A percentile compares a stretch with the other conserved stretches of the same genome.
Evolutionary conservation across 805 yeast genomes (phyloP).

Genomic region (Metschnikowia lochheadii): DNA sequence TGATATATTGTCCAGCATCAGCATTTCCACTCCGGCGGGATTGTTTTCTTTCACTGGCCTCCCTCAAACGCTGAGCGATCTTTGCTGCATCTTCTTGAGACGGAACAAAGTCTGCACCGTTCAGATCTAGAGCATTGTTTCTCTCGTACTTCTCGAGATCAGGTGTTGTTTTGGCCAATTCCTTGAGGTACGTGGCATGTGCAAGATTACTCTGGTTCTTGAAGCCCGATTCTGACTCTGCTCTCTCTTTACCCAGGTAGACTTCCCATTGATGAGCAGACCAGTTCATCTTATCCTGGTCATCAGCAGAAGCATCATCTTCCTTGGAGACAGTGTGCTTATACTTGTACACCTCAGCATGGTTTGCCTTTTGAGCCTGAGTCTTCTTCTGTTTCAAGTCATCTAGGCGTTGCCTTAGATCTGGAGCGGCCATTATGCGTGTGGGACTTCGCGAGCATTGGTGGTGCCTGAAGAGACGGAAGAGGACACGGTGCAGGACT

Average conservation of each 20-base stretch:
- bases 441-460: neutral
- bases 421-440: neutral
- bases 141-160: conserved; percentile 41
- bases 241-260: conserved; percentile 17
- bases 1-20: conserved; percentile 46
- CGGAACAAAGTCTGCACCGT: neutral
- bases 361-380: conserved; percentile 8
- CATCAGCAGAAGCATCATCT: neutral
- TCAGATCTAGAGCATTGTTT: neutral
- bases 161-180: conserved; percentile 33
- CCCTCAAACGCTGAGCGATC: conserved; percentile 31
- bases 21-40: conserved; percentile 36
- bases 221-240: conserved; percentile 35
- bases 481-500: neutral
- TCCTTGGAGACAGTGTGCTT: neutral
- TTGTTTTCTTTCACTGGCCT: conserved; percentile 31
- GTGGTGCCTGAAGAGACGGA: neutral
- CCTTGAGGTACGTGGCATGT: conserved; percentile 55
- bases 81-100: conserved; percentile 16
- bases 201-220: conserved; percentile 55
- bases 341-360: conserved; percentile 3
- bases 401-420: conserved; percentile 6
- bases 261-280: conserved; percentile 61
- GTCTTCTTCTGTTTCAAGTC: conserved; percentile 5
- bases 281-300: conserved; percentile 16